Percentiles rank a stretch among this genome's conserved stretches.
Conservation (phyloP, 331 rosid species). For the Telfairia occidentalis region DNA sequence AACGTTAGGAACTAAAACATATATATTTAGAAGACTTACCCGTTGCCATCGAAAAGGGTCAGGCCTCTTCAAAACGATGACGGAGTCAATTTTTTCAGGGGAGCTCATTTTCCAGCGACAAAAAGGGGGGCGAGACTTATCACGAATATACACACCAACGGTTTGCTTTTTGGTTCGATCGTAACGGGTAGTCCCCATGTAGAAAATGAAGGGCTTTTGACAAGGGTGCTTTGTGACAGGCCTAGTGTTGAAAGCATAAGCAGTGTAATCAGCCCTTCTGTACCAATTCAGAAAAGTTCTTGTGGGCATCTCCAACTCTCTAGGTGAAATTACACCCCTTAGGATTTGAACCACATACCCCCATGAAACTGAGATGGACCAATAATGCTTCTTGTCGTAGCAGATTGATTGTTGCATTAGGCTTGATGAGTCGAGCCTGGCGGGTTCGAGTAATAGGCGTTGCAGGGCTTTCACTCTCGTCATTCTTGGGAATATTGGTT, state of each 20-base stretch:
- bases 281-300: slow-evolving; percentile 83
- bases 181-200: slow-evolving; percentile 27
- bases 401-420: slow-evolving; percentile 89
- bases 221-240: slow-evolving; percentile 71
- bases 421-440: slow-evolving; percentile 52
- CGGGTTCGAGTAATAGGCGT: slow-evolving; percentile 48
- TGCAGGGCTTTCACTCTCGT: slow-evolving; percentile 30
- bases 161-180: slow-evolving; percentile 26
- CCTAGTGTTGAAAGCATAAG: slow-evolving; percentile 87
- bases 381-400: slow-evolving; percentile 42
- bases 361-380: slow-evolving; percentile 89
- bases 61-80: slow-evolving; percentile 47
- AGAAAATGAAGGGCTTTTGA: slow-evolving; percentile 62
- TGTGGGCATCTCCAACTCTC: slow-evolving; percentile 76
- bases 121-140: slow-evolving; percentile 22
- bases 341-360: slow-evolving; percentile 73
- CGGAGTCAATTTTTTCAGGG: slow-evolving; percentile 39
- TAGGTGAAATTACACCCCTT: slow-evolving; percentile 63
- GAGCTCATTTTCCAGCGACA: slow-evolving; percentile 62
- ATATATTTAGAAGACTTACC: slow-evolving; percentile 21
- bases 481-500: slow-evolving; percentile 70
- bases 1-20: not conserved
- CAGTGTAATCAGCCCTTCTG: slow-evolving; percentile 61
- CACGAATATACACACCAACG: slow-evolving; percentile 30
- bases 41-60: slow-evolving; percentile 77